Base-by-base conservation (phyloP, 1,284 basidiomycete species). In the Caloboletus firmus region DNA sequence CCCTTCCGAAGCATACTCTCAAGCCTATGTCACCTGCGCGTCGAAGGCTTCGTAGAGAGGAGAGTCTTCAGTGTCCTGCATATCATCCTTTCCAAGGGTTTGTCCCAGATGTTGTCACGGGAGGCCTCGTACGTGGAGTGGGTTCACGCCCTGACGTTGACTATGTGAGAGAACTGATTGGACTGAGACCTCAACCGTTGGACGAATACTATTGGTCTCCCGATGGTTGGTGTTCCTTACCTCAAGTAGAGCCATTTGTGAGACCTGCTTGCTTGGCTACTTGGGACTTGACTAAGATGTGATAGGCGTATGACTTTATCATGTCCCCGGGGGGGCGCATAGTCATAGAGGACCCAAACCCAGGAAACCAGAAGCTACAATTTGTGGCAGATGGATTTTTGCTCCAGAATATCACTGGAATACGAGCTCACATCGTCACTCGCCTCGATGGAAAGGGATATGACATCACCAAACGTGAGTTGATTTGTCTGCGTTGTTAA, bases 391-490 rank as follows among this genome's bases (percentile, higher is more conserved):
- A 89, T 61, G 93, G 93, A 3, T 91, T 84, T 67, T 73, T 92
- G 50, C 72, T 95, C 28, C 78, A 85, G 45, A 88, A 93, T 66
- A 77, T 93, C 9, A 80, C 84, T 2, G 93, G 93, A 3, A 79
- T 95, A 44, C 80, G 88, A 28, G 79, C 86, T 2, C 84, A 84
- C 55, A 85, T 95, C 20, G 84, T 91, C 22, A 87, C 82, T 63
- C 79, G 90, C 24, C 69, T 93, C 45, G 93, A 95, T 63, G 87
- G 88, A n/a, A 83, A 78, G 61, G 93, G 93, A 5, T 95, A 93
- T 64, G 91, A 95, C 62, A 80, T 95, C 40, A 80, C 87, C 18
- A 90, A 84, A 74, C 76, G 92, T 93, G 62, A 64, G 89, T 63
- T n/a, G 55, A 30, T 42, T 31, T 31, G 22, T 49, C n/a, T 22